Evolutionary conservation across 192 early-diverging fungal genomes (phyloP), one percentile per base, ranked within the genome.

Genomic region (Mycoemilia scoparia): DNA sequence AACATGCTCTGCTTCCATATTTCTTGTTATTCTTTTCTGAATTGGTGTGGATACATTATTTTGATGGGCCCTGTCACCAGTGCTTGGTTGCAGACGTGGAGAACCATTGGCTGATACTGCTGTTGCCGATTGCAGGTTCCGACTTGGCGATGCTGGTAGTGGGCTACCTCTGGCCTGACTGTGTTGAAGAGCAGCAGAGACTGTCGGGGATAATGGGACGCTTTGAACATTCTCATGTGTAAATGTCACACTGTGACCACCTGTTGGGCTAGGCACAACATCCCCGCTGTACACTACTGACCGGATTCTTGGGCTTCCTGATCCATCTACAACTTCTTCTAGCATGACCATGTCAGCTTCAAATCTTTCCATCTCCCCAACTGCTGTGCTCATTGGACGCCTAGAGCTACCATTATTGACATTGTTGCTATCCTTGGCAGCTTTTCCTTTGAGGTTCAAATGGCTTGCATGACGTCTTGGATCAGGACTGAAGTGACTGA

Each of bases 201-300:
- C 29, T n/a, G 14, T 46, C 43, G 5, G 43, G 35, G 16, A 36
- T 40, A 5, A 60, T 13, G 5, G 51, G 46, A 39, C 53, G 17
- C 6, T 60, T 51, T 49, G 46, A 21, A 60, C 51, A n/a, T 54
- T 47, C 39, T 60, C 35, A 0, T 46, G 51, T 6, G 51, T 60
- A 19, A 60, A 60, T 2, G 57, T 60, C 8, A 60, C 57, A 24
- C 57, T 60, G 35, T 50, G 46, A 1, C 57, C 57, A 21, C 57
- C 57, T 0, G 57, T 49, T 6, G 46, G 26, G 23, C 54, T 50
- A 4, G 46, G 32, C 1, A 60, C 47, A 25, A 60, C 50, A 1
- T 50, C 51, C 0, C 57, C 57, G 16, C 51, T 54, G 25, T 60
- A 60, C 5, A 60, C 51, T 3, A 49, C 47, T 6, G 57, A 54